Conservation (phyloP, 495 filamentous ascomycete species). For the Aspergillus sparsus region DNA sequence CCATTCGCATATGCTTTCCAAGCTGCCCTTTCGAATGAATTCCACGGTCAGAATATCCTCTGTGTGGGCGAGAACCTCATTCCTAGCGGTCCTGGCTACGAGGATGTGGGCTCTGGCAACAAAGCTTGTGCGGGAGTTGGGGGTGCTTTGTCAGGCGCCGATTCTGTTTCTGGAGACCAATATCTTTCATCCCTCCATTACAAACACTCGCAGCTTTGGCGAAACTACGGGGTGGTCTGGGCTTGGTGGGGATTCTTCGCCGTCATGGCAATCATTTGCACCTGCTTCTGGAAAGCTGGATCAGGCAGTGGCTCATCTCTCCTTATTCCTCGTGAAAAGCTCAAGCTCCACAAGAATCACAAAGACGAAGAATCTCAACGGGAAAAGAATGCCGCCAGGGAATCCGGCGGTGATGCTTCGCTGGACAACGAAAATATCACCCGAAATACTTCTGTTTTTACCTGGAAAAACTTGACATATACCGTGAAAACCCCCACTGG, state of each 20-base stretch:
- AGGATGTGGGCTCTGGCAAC: conserved; percentile 24
- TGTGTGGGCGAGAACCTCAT: conserved; percentile 52
- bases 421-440: conserved; percentile 25
- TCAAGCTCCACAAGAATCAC: conserved; percentile 20
- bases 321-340: conserved; percentile 44
- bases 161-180: conserved; percentile 43
- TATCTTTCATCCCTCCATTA: conserved; percentile 55
- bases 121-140: conserved; percentile 57
- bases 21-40: conserved; percentile 62
- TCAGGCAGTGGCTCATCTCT: conserved; percentile 36
- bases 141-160: conserved; percentile 47
- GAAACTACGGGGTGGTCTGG: conserved; percentile 50
- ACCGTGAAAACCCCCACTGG: conserved; percentile 45
- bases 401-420: neutral
- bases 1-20: conserved; percentile 69
- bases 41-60: conserved; percentile 46
- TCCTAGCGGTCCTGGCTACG: conserved; percentile 35
- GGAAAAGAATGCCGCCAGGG: conserved; percentile 23
- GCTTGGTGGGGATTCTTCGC: conserved; percentile 48
- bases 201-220: conserved; percentile 46
- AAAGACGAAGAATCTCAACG: conserved; percentile 38
- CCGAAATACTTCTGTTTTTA: conserved; percentile 56
- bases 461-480: conserved; percentile 62
- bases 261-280: conserved; percentile 39
- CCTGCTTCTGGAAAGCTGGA: conserved; percentile 37